A percentile compares a stretch with the other conserved stretches of the same genome.
phyloP scores from a whole-genome alignment of 352 stramenopile species.

The Globisporangium cystogenes region DNA sequence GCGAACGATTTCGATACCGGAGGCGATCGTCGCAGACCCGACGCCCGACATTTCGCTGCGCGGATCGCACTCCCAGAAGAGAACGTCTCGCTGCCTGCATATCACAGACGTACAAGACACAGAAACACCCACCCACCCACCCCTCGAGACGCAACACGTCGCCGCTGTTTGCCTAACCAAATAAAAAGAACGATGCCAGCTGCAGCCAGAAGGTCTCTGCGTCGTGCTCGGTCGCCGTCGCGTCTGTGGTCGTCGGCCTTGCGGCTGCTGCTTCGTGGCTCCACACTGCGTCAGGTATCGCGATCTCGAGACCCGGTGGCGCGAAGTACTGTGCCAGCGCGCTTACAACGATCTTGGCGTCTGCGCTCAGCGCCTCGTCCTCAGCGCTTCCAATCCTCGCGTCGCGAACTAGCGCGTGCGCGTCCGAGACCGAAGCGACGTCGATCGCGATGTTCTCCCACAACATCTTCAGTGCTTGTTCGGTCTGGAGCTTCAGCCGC shows the following conservation, averaged over 20 bases:
- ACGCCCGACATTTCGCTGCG: background rate
- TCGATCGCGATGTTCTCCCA: conserved; percentile 26
- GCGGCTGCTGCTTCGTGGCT: background rate
- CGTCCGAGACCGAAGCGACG: background rate
- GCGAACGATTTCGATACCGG: background rate
- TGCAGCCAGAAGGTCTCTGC: conserved; percentile 52
- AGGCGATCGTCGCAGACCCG: no score
- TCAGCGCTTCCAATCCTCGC: background rate
- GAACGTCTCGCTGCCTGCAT: background rate
- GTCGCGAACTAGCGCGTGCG: background rate
- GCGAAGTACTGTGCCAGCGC: conserved; percentile 5
- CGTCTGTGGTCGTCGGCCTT: background rate
- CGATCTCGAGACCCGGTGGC: background rate
- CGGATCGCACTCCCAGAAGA: no score
- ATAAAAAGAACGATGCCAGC: conserved; percentile 58
- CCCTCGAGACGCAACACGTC: conserved; percentile 2
- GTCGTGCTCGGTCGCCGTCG: conserved; percentile 2
- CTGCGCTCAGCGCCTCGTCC: background rate
- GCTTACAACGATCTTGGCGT: background rate
- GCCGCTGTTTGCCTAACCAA: background rate
- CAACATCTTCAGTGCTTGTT: conserved; percentile 29
- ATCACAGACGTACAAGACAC: background rate
- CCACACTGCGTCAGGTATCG: no score
- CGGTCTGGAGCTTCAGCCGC: conserved; percentile 39
- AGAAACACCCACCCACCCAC: background rate